Percentiles rank a stretch among this genome's conserved stretches.
Evolutionary conservation across 2,329 filamentous ascomycete genomes (phyloP).

Genomic region (Macrophomina phaseolina): DNA sequence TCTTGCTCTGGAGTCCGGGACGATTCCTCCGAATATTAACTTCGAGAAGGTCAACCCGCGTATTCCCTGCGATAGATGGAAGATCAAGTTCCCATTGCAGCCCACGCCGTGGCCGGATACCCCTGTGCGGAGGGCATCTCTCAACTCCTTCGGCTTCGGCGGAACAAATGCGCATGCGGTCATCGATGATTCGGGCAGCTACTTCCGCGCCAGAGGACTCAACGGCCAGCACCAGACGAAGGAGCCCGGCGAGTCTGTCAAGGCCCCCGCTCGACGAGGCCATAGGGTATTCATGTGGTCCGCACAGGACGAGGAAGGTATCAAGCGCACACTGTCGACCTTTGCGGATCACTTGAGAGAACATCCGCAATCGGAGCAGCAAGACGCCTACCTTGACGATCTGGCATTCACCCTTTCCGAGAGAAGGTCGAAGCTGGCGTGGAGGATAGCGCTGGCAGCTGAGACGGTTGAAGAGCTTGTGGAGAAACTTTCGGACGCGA

Average conservation of each 20-base stretch:
- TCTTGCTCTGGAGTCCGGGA: conserved; percentile 42
- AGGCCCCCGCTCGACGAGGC: background rate
- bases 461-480: background rate
- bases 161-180: conserved; percentile 30
- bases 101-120: conserved; percentile 29
- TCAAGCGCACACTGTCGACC: conserved; percentile 10
- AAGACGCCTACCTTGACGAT: conserved; percentile 4
- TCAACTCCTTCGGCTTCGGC: conserved; percentile 31
- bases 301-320: conserved; percentile 25
- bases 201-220: conserved; percentile 28
- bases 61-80: conserved; percentile 31
- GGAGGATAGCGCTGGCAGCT: background rate
- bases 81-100: conserved; percentile 23
- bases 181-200: conserved; percentile 20
- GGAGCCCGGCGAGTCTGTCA: background rate
- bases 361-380: background rate
- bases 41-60: conserved; percentile 38
- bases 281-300: conserved; percentile 27
- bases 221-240: background rate
- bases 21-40: conserved; percentile 41
- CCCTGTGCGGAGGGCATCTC: conserved; percentile 22
- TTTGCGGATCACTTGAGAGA: conserved; percentile 16
- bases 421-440: background rate
- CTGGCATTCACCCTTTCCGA: conserved; percentile 15
- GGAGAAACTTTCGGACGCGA: conserved; percentile 1